A percentile compares a stretch with the other conserved stretches of the same genome.
Evolutionary conservation across 2,329 filamentous ascomycete species (phyloP).

Genomic region (Botrytis medusae): DNA sequence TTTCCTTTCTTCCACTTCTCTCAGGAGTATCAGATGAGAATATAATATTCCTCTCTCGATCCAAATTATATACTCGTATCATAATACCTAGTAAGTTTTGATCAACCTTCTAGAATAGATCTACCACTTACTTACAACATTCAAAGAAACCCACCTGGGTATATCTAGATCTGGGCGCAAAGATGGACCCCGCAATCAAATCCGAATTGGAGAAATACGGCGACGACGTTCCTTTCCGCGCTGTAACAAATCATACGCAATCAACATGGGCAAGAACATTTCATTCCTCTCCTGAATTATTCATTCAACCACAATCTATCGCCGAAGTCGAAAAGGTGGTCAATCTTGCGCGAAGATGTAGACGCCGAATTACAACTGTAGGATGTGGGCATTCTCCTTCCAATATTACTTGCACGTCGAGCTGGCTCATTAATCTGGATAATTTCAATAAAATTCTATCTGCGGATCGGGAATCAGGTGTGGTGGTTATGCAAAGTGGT

Average conservation of each 20-base stretch:
- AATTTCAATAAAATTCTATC: constrained; percentile 71
- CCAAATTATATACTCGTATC: background rate
- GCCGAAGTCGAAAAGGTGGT: constrained; percentile 82
- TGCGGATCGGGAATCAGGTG: constrained; percentile 63
- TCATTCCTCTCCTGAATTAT: constrained; percentile 84
- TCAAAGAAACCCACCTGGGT: background rate
- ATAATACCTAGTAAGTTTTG: background rate
- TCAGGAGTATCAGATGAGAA: no score
- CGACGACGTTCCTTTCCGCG: constrained; percentile 72
- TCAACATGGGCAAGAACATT: constrained; percentile 96
- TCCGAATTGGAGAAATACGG: constrained; percentile 59
- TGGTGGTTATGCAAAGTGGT: constrained; percentile 81
- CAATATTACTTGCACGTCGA: constrained; percentile 86
- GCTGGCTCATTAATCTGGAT: constrained; percentile 94
- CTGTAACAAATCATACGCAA: constrained; percentile 70
- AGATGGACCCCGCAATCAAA: constrained; percentile 47
- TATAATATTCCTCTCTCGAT: background rate
- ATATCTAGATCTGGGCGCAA: constrained; percentile 8
- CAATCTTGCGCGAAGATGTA: constrained; percentile 74
- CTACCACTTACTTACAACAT: background rate
- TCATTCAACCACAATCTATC: constrained; percentile 78
- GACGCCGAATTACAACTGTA: constrained; percentile 79
- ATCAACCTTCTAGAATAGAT: background rate
- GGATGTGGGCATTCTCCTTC: constrained; percentile 92
- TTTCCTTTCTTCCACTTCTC: no score